Evolutionary conservation across 2,329 filamentous ascomycete genomes (phyloP), one percentile per base, ranked within the genome.

Genomic region (Apiospora marii): DNA sequence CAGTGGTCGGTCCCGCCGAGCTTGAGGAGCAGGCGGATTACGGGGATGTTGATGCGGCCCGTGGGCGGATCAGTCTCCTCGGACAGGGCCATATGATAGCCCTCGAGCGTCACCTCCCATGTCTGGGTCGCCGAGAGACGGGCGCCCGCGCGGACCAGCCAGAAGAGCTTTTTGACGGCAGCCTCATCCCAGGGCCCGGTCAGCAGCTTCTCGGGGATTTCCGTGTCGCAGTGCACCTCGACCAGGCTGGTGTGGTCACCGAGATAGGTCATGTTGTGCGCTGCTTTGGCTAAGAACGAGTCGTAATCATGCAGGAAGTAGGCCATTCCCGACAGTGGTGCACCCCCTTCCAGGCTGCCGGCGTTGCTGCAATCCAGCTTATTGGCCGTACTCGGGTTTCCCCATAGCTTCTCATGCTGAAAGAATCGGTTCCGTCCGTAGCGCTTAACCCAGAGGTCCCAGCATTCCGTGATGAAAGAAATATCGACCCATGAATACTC

Each of bases 391-490:
- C 74, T 74, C 73, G 14, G 76, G 75, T 67, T 77, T 43, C 73
- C 78, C 79, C 79, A 78, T 22, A 78, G 49, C 30, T 76, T 74
- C 22, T 74, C 16, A 74, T 85, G 81, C 67, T 82, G 75, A 71
- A 82, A 84, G 73, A 78, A 78, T 16, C 81, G 79, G 49, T 77
- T 76, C 6, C 76, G 79, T 10, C 81, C 83, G 71, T 84, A 78
- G 64, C 77, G 81, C 34, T 84, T 81, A 64, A 83, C 82, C 85
- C 87, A 89, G 3, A 81, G 79, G 69, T 88, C 83, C 77, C 86
- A 84, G 14, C 86, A 87, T 64, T 85, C 81, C 3, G 87, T 81
- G 13, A 89, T 82, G 41, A 87, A 78, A 46, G 83, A 77, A n/a
- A 85, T 79, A n/a, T 79, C 82, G 7, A 82, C 78, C 86, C 87